These are phyloP conservation scores for Neonothopanus nambi DNA, from an alignment of 1,284 basidiomycete genomes.

Conservation along the genomic window DNA sequence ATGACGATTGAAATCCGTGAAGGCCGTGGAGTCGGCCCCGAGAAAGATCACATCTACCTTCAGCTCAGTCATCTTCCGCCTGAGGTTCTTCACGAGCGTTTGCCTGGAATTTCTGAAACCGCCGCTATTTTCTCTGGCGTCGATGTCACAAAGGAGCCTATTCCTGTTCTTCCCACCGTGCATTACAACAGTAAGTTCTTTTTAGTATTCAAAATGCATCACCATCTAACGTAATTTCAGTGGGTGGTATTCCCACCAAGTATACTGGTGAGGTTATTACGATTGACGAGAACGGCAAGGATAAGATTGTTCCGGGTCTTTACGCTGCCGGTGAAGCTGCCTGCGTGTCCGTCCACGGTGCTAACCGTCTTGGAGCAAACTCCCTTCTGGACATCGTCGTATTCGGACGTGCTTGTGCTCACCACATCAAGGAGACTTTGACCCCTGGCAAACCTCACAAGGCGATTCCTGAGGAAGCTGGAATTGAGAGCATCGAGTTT, in stretches of 20 bases:
- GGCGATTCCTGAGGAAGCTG: slow-evolving; percentile 85
- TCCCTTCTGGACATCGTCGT: slow-evolving; percentile 99
- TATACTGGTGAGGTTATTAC: slow-evolving; percentile 98
- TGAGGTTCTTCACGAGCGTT: slow-evolving; percentile 94
- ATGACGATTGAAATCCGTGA: slow-evolving; percentile 99
- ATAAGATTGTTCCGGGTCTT: slow-evolving; percentile 94
- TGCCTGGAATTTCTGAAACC: slow-evolving; percentile 99
- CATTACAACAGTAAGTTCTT: slow-evolving; percentile 86
- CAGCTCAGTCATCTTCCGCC: slow-evolving; percentile 98
- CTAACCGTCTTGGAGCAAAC: slow-evolving; percentile 99
- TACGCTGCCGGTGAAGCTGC: slow-evolving; percentile 99
- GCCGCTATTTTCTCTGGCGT: slow-evolving; percentile 99
- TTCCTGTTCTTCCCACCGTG: slow-evolving; percentile 94
- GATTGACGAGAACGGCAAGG: slow-evolving; percentile 83
- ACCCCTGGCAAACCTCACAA: slow-evolving; percentile 93
- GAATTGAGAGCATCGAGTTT: slow-evolving; percentile 84
- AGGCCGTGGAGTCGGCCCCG: slow-evolving; percentile 97
- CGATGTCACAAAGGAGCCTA: slow-evolving; percentile 99
- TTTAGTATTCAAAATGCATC: slow-evolving; percentile 18
- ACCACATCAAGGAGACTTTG: slow-evolving; percentile 94
- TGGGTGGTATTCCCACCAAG: slow-evolving; percentile 99
- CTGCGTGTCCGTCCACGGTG: slow-evolving; percentile 98
- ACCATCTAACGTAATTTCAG: slow-evolving; percentile 42
- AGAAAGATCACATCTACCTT: slow-evolving; percentile 97
- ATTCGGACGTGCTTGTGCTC: slow-evolving; percentile 97